Base-by-base conservation (phyloP, 108 stramenopile species). In the Schizochytrium sp. region DNA sequence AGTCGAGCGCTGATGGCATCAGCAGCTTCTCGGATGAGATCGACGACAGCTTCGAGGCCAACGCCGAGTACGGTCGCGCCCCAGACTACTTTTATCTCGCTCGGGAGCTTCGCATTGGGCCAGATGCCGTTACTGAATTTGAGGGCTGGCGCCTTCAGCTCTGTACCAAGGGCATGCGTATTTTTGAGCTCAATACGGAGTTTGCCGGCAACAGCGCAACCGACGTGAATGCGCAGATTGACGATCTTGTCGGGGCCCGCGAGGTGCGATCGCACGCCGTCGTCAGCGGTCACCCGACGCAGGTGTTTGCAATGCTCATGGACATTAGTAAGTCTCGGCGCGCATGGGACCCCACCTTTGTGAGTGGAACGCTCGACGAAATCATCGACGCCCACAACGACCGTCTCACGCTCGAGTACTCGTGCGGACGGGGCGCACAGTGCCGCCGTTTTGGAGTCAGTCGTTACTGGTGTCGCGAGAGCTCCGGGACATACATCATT, bases 241-340 rank as follows among this genome's bases (percentile, higher is more conserved):
- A 83, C n/a, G 76, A 83, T 45, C 16, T 53, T 6, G 51, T 53
- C 18, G 76, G 76, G 25, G n/a, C 51, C 6, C 48, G 45, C 48
- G 48, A 83, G 16, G 6, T 83, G 76, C 45, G 51, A 1, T 53
- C 19, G 19, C 45, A 53, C 76, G 76, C 76, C 76, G 45, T 53
- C 25, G 51, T 83, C 10, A 47, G n/a, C 51, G 76, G 48, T 14
- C n/a, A 47, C 76, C 76, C 76, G 28, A 53, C 51, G 76, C 76
- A 83, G n/a, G 51, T 83, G 14, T 83, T 83, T 34, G 76, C 76
- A 12, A 83, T 83, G 76, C 51, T 83, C 51, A 83, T 83, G 76
- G 76, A 83, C 23, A 18, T 83, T 21, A 83, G 76, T 5, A 21
- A 53, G 6, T 83, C 76, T 8, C 76, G 76, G 25, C 51, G 76